Evolutionary conservation across 495 filamentous ascomycete species (phyloP).

Genomic region (Xylaria nigripes): DNA sequence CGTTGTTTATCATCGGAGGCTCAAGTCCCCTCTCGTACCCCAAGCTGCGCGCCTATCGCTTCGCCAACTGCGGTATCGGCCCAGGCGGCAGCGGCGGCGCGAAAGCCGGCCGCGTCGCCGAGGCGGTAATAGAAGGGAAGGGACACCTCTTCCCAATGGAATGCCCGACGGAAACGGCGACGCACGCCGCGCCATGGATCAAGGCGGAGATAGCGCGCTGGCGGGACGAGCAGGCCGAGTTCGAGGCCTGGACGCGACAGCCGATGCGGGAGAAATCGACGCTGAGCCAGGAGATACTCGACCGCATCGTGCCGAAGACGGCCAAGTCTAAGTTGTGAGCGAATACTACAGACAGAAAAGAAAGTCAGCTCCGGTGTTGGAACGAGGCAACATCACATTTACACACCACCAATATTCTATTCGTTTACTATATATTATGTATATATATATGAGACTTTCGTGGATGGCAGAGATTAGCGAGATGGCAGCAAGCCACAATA

Average conservation of each 20-base stretch:
- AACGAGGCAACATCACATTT: too few relatives aligned
- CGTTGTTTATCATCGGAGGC: slow-evolving; percentile 72
- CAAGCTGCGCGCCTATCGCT: slow-evolving; percentile 43
- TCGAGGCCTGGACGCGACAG: slow-evolving; percentile 45
- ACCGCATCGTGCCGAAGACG: slow-evolving; percentile 33
- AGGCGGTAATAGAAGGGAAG: slow-evolving; percentile 54
- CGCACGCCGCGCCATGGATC: slow-evolving; percentile 55
- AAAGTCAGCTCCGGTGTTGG: too few relatives aligned
- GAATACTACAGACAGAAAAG: too few relatives aligned
- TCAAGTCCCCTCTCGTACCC: slow-evolving; percentile 55
- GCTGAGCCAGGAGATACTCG: slow-evolving; percentile 49
- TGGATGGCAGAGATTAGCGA: too few relatives aligned
- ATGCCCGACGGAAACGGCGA: slow-evolving; percentile 55
- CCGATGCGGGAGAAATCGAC: slow-evolving; percentile 48
- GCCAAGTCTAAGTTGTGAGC: slow-evolving; percentile 21
- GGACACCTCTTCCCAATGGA: slow-evolving; percentile 88
- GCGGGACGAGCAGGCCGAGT: slow-evolving; percentile 54
- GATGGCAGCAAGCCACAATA: too few relatives aligned
- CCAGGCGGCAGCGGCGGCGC: slow-evolving; percentile 61
- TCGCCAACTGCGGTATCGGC: slow-evolving; percentile 56
- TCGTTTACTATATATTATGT: too few relatives aligned
- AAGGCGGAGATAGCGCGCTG: slow-evolving; percentile 54
- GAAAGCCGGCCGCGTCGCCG: slow-evolving; percentile 56
- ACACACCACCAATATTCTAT: too few relatives aligned
- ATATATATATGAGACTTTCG: too few relatives aligned